Evolutionary conservation across 805 yeast genomes (phyloP), one percentile per base, ranked within the genome.

Genomic region (Saccharomycopsis schoenii): DNA sequence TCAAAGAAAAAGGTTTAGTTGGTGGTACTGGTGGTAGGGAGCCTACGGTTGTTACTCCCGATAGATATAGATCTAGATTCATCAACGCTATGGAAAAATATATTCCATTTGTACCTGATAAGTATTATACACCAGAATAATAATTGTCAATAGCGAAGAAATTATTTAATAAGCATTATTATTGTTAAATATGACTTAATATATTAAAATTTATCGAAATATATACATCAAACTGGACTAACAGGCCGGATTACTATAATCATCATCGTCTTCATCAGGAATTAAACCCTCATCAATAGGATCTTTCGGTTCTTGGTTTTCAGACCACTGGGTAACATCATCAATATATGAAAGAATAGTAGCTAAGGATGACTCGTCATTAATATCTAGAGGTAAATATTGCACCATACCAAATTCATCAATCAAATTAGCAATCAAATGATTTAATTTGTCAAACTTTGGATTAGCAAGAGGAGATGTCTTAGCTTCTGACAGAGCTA

Each of bases 341-440:
- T 94, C 99, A 24, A 94, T 88, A 71, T 91, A 91, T 69, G 96
- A 87, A 66, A 94, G 77, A 60, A 94, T 93, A 0, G 91, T 85
- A 12, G 86, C 83, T 24, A 94, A 86, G 56, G 90, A 82, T 52
- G 85, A 89, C 56, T 90, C 84, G 62, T 83, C 81, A 55, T 84
- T 86, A 10, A 89, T 83, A 69, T 91, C 96, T 65, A 94, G 77
- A 0, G 99, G 98, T 66, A 94, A 75, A 69, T 91, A 94, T 71
- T 94, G 97, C 2, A 94, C 97, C 99, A 94, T 94, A 6, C 99
- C 99, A 71, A 94, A 94, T 68, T 94, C 99, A 70, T 94, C 98
- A 41, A 92, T 96, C 66, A 94, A 76, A 65, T 87, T 84, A 0
- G 97, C 97, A 66, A 94, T 91, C 15, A 92, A 81, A 66, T 81